Base-by-base conservation (phyloP, 2,329 filamentous ascomycete genomes). In the Zymoseptoria crescenta region DNA sequence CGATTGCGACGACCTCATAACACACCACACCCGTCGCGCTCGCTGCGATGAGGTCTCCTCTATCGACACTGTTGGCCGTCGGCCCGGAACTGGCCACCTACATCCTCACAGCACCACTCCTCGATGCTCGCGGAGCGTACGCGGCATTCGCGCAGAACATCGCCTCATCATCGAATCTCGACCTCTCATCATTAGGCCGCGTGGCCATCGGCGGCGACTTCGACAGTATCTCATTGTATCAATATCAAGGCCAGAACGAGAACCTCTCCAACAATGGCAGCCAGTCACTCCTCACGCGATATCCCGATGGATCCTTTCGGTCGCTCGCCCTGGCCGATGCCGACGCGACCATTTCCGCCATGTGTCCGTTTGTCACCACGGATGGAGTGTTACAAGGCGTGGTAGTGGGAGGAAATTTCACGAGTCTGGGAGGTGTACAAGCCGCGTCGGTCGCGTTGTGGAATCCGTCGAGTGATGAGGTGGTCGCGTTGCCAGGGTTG, bases 381-480 rank as follows among this genome's bases (percentile, higher is more conserved):
- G 82, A 89, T 73, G 88, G 88, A 64, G 81, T 80, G 5, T 75
- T 87, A 58, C 79, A 83, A n/a, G 87, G 88, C 49, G 83, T 97
- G 28, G 83, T 97, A 53, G 82, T 99, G 16, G 94, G 89, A 58
- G 94, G 94, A 53, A 97, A 97, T 77, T 99, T 99, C 72, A 97
- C 94, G 30, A 95, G 90, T 73, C 77, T 99, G 62, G 89, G 87
- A 60, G 86, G 86, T 59, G 81, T 87, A 58, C 78, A 89, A 69
- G 90, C 91, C 1, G 85, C 85, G 56, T 89, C 89, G 51, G 84
- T 95, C 58, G 94, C 92, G 24, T 73, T 95, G 52, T 91, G 92
- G 76, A 84, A 96, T 72, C 84, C 89, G 3, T 83, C 84, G 64
- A 87, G 85, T 4, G 84, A 84, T 51, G 74, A 82, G 45, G 80